Percentiles rank a stretch among this genome's conserved stretches.
These are phyloP conservation scores for Brassica incana DNA, from an alignment of 345 rosid species.

Conservation along the genomic window DNA sequence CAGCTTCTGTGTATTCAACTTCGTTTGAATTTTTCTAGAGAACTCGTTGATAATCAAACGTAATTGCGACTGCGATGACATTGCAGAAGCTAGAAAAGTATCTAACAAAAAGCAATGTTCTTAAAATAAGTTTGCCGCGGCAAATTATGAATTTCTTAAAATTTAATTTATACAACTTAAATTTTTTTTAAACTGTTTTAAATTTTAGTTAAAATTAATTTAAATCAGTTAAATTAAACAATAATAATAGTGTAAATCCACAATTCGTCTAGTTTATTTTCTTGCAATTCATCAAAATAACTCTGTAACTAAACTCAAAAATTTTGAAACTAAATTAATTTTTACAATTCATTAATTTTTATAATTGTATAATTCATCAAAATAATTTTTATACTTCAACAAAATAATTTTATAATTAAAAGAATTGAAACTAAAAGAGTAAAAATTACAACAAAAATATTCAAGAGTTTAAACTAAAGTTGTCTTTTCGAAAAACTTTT, in stretches of 20 bases:
- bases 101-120: no score
- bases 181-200: no score
- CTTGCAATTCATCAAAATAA: not conserved
- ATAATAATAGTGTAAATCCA: not conserved
- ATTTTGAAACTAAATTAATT: no score
- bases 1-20: constrained; percentile 54
- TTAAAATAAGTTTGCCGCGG: not conserved
- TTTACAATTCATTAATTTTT: no score
- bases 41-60: constrained; percentile 32
- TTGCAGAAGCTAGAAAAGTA: constrained; percentile 16
- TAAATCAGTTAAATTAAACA: no score
- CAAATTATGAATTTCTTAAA: not conserved
- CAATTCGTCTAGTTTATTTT: not conserved
- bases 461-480: constrained; percentile 7
- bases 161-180: no score
- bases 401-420: no score
- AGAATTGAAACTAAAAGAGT: not conserved
- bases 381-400: no score
- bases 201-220: no score
- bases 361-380: no score
- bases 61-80: not conserved
- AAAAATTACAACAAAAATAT: constrained; percentile 1
- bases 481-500: not conserved
- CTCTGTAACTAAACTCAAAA: not conserved
- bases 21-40: constrained; percentile 50